phyloP scores from a whole-genome alignment of 805 yeast genomes.

The Schwanniomyces pseudopolymorphus region DNA sequence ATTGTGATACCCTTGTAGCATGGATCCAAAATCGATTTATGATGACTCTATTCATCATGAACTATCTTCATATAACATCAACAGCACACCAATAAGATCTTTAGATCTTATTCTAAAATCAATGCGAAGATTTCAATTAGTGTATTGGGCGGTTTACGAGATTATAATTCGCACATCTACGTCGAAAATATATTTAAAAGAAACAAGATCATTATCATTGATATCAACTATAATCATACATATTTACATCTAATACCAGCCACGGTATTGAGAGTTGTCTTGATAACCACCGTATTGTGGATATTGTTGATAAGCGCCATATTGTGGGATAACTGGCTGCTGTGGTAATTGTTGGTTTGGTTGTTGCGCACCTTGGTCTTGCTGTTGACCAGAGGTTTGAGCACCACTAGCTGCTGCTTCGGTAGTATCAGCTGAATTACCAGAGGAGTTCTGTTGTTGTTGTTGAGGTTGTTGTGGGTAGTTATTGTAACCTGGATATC shows the following conservation, averaged over 20 bases:
- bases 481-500: conserved; percentile 30
- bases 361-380: conserved; percentile 17
- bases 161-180: conserved; percentile 1
- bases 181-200: not conserved
- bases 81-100: not conserved
- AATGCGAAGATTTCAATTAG: not conserved
- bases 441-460: conserved; percentile 5
- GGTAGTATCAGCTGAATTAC: conserved; percentile 17
- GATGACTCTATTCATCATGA: not conserved
- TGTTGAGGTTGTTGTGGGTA: conserved; percentile 24
- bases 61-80: not conserved
- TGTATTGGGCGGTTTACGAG: not conserved
- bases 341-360: conserved; percentile 28
- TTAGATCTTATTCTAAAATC: not conserved
- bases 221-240: conserved; percentile 5
- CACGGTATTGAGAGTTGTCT: conserved; percentile 42
- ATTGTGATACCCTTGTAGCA: not conserved
- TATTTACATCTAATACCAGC: conserved; percentile 36
- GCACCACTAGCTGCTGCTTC: conserved; percentile 5
- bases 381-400: conserved; percentile 15
- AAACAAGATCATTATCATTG: conserved; percentile 5
- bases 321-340: conserved; percentile 43
- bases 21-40: no score
- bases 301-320: conserved; percentile 47
- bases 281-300: conserved; percentile 48